These are phyloP conservation scores for Lithocarpus polystachyus DNA, from an alignment of 306 rosid genomes.

Conservation along the genomic window DNA sequence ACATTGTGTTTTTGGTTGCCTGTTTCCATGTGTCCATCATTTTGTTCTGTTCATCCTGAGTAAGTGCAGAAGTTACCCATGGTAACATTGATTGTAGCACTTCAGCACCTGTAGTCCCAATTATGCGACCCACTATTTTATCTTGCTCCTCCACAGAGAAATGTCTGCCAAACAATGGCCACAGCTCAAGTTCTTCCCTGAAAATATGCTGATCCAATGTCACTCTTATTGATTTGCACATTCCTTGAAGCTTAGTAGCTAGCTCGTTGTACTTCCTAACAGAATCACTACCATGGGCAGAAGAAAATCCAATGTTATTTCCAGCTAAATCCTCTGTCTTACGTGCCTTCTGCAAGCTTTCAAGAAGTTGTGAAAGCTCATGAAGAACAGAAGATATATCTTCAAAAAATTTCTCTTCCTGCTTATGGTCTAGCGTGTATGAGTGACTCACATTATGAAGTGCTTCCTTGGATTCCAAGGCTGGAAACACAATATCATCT, in stretches of 20 bases:
- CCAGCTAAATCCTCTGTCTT: constrained; percentile 41
- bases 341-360: constrained; percentile 46
- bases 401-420: constrained; percentile 89
- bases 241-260: constrained; percentile 98
- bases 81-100: constrained; percentile 99
- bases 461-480: constrained; percentile 93
- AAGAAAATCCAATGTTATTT: constrained; percentile 34
- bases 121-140: constrained; percentile 89
- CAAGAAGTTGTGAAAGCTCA: constrained; percentile 83
- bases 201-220: constrained; percentile 94
- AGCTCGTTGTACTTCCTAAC: constrained; percentile 73
- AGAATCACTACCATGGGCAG: constrained; percentile 36
- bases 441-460: constrained; percentile 99
- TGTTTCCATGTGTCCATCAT: constrained; percentile 99
- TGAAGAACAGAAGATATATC: constrained; percentile 79
- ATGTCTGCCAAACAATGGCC: constrained; percentile 95
- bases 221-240: constrained; percentile 94
- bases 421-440: constrained; percentile 89
- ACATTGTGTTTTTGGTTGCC: constrained; percentile 98
- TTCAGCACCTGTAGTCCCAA: constrained; percentile 99
- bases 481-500: constrained; percentile 98
- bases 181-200: constrained; percentile 95
- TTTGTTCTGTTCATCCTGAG: constrained; percentile 94
- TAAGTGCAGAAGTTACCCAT: constrained; percentile 98
- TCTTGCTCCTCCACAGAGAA: constrained; percentile 98